Conservation (phyloP, 2,329 filamentous ascomycete genomes). For the Diaporthe citriasiana region DNA sequence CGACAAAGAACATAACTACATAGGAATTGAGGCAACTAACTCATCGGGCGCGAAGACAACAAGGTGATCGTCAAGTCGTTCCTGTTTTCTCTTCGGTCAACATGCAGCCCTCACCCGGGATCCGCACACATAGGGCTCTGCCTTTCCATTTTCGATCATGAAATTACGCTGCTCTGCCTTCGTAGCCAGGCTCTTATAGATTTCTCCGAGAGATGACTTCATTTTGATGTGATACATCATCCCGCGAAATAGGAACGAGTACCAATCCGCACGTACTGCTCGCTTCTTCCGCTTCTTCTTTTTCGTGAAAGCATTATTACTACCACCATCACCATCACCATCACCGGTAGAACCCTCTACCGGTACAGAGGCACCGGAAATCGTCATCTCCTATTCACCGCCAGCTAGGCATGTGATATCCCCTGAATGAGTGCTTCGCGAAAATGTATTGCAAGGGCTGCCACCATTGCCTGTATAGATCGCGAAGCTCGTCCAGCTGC, state of each 20-base stretch:
- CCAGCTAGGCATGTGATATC: too few species aligned
- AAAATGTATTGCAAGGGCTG: too few species aligned
- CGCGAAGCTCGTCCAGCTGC: too few species aligned
- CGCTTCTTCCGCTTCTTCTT: not conserved
- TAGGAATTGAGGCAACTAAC: too few species aligned
- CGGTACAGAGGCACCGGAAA: not conserved
- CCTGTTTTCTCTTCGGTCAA: not conserved
- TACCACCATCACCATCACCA: not conserved
- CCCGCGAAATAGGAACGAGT: not conserved
- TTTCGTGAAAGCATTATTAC: not conserved
- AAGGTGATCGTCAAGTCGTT: too few species aligned
- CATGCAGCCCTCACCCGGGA: not conserved
- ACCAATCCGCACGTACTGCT: not conserved
- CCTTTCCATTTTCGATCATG: not conserved
- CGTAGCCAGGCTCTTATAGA: not conserved
- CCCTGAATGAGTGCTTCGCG: too few species aligned
- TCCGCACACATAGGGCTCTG: not conserved
- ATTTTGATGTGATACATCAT: not conserved
- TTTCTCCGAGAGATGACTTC: not conserved
- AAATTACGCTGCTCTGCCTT: not conserved
- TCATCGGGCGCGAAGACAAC: too few species aligned
- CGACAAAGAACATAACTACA: too few species aligned
- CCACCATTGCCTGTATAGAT: too few species aligned
- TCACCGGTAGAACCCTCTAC: not conserved
- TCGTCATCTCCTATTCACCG: not conserved